These are phyloP conservation scores for Taphrina pruni DNA, from an alignment of 1,139 yeast species.

Conservation along the genomic window DNA sequence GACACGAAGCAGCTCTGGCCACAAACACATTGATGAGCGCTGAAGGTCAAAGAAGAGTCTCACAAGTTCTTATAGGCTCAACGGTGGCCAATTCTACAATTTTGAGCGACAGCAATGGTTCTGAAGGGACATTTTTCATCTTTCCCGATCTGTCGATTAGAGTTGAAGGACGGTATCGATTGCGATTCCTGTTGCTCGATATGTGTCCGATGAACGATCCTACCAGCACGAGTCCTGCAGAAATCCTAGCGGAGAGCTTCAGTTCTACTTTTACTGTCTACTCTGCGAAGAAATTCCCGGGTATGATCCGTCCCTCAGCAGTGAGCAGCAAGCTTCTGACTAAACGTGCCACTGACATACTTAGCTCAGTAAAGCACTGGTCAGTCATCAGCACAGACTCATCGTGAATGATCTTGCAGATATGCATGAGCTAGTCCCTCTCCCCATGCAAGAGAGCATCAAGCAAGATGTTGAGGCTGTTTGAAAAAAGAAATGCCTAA, in stretches of 20 bases:
- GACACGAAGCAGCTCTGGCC: background rate
- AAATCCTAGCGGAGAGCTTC: conserved; percentile 46
- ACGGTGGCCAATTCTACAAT: conserved; percentile 18
- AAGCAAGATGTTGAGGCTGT: too few relatives aligned
- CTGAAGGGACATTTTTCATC: conserved; percentile 48
- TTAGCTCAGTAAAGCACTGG: conserved; percentile 32
- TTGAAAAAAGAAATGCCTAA: too few relatives aligned
- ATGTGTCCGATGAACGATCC: background rate
- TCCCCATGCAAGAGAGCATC: too few relatives aligned
- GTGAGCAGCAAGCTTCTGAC: background rate
- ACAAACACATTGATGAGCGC: background rate
- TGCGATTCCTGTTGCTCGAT: conserved; percentile 49
- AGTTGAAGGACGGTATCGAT: conserved; percentile 51
- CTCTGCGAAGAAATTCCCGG: conserved; percentile 53
- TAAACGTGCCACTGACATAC: background rate
- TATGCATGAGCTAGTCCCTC: too few relatives aligned
- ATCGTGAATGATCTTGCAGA: background rate
- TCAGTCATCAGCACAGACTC: conserved; percentile 22
- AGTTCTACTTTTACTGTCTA: conserved; percentile 51
- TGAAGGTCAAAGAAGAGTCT: background rate
- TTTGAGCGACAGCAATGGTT: conserved; percentile 25
- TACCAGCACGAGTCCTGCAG: background rate
- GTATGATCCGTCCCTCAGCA: conserved; percentile 45
- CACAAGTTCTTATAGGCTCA: conserved; percentile 39
- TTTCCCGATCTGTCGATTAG: conserved; percentile 52